Base-by-base conservation (phyloP, 768 basidiomycete genomes). In the Gautieria morchelliformis region DNA sequence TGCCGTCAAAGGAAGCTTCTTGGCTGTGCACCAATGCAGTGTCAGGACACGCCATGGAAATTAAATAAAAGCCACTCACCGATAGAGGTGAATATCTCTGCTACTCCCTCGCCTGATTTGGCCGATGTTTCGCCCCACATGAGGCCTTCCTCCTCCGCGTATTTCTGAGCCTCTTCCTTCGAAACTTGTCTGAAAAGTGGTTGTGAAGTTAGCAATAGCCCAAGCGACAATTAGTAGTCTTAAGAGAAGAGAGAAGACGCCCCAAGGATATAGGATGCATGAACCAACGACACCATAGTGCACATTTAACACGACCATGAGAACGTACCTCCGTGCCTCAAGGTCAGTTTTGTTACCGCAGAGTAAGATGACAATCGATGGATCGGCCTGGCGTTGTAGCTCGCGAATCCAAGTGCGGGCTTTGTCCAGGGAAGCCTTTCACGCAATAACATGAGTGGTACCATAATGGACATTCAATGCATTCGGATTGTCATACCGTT, bases 301-400 rank as follows among this genome's bases (percentile, higher is more conserved):
- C 14, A 4, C 35, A 17, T 39, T 27, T 15, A 51, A 27, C 9
- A 37, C 10, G 10, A 27, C 27, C 33, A 42, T 10, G 6, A 22
- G 15, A 17, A 56, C 41, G 27, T n/a, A 57, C 56, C 91, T 83
- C 60, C 89, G 85, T 9, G 85, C 87, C 41, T 83, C 77, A 24
- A 97, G 75, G 72, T 98, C 95, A 30, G 84, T 72, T 74, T 98
- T 98, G 79, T 98, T 98, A 49, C 95, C 95, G 59, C 93, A 95
- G 37, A 98, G 83, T 41, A 92, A 89, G 69, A 98, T 95, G 64
- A 95, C 83, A 76, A 96, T 97, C 45, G 87, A 89, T 7, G 95
- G 94, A 69, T 98, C 95, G 57, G 94, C 95, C 73, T 97, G 94
- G 55, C 94, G 91, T 67, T 96, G 93, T 2, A 98, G 83, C 70